phyloP scores from a whole-genome alignment of 225 moss, liverwort and hornwort species.

The Pseudisothecium myosuroides region DNA sequence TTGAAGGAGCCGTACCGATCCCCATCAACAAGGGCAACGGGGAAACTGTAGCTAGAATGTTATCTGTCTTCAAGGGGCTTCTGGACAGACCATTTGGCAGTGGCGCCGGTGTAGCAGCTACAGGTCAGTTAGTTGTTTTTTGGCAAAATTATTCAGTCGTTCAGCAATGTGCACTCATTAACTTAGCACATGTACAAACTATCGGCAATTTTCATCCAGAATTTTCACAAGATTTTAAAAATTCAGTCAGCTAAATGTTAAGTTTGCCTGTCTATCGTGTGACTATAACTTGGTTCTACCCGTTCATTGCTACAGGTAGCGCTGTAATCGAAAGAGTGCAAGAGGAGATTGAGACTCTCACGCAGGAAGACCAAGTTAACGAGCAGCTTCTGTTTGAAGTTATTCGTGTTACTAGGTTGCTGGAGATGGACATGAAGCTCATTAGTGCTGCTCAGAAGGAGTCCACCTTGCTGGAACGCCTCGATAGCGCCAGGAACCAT shows the following conservation, averaged over 20 bases:
- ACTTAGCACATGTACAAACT: not conserved
- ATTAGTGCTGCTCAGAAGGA: constrained; percentile 64
- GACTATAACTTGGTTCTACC: not conserved
- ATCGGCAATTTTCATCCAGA: not conserved
- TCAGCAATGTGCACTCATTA: not conserved
- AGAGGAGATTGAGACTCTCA: constrained; percentile 43
- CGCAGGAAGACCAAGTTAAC: constrained; percentile 27
- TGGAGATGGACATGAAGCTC: constrained; percentile 78
- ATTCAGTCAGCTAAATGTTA: not conserved
- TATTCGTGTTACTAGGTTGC: constrained; percentile 51
- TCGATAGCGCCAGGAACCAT: constrained; percentile 48
- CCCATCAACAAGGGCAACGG: constrained; percentile 41
- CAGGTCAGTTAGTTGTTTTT: not conserved
- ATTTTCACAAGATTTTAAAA: not conserved
- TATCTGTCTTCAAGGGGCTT: constrained; percentile 48
- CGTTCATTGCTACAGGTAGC: constrained; percentile 37
- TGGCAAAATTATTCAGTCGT: not conserved
- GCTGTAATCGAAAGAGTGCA: constrained; percentile 63
- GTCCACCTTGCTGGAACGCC: constrained; percentile 55
- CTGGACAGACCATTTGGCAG: constrained; percentile 57
- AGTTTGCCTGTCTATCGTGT: not conserved
- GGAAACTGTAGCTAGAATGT: constrained; percentile 15
- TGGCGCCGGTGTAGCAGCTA: constrained; percentile 53
- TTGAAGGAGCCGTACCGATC: constrained; percentile 7
- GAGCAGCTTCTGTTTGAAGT: constrained; percentile 80